Percentiles rank a stretch among this genome's conserved stretches.
phyloP scores from a whole-genome alignment of 2,329 filamentous ascomycete species.

The Cladophialophora carrionii region DNA sequence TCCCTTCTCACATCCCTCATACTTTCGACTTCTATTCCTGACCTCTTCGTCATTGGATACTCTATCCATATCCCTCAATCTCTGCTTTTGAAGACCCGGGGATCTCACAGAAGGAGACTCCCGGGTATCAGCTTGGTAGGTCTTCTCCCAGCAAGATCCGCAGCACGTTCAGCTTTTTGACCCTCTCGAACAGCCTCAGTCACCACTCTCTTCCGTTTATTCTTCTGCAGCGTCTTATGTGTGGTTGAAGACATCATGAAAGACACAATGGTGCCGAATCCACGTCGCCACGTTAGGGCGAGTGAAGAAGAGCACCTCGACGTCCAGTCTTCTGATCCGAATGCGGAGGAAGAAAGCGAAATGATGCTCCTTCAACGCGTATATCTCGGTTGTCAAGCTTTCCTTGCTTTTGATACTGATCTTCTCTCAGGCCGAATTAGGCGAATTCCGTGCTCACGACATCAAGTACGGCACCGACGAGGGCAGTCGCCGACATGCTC shows the following conservation, averaged over 20 bases:
- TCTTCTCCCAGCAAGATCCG: neutral
- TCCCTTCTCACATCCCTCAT: neutral
- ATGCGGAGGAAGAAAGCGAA: neutral
- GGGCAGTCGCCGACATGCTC: slow-evolving; percentile 23
- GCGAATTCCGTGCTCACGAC: slow-evolving; percentile 44
- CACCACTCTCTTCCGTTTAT: neutral
- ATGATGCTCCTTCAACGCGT: neutral
- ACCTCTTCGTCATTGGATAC: neutral
- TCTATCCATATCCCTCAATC: neutral
- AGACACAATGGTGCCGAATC: neutral
- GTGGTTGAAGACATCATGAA: neutral
- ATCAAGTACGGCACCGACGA: slow-evolving; percentile 43
- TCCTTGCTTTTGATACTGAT: slow-evolving; percentile 8
- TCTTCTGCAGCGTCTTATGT: neutral
- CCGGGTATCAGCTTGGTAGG: neutral
- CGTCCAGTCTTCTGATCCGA: neutral
- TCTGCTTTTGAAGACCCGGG: neutral
- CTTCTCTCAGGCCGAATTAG: slow-evolving; percentile 45
- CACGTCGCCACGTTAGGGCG: neutral
- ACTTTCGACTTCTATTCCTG: neutral
- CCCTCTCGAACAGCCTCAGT: neutral
- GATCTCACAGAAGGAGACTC: neutral
- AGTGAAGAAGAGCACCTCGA: neutral
- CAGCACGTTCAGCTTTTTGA: neutral
- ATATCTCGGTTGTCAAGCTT: neutral